Conservation (phyloP, 176 grass and related monocot species). For the Calamus simplicifolius region DNA sequence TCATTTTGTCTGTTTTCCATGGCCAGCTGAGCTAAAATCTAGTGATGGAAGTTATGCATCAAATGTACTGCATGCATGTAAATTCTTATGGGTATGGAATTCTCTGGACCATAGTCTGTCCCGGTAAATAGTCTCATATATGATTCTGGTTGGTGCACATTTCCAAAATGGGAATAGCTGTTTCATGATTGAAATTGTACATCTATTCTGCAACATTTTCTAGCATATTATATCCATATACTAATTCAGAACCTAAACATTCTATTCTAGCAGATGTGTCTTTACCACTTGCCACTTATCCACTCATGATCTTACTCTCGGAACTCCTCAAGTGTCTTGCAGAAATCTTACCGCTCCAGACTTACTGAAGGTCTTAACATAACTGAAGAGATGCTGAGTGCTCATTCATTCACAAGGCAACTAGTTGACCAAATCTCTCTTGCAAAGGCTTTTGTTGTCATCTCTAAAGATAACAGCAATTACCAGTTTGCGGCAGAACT, state of each 20-base stretch:
- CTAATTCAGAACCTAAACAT: neutral
- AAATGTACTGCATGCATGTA: too few relatives aligned
- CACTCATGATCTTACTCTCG: neutral
- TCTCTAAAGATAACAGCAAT: slow-evolving; percentile 69
- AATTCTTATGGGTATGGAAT: too few relatives aligned
- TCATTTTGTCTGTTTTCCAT: too few relatives aligned
- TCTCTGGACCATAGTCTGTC: too few relatives aligned
- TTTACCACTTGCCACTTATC: neutral
- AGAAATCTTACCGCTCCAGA: slow-evolving; percentile 56
- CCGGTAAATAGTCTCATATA: too few relatives aligned
- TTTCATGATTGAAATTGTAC: too few relatives aligned
- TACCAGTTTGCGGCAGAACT: slow-evolving; percentile 73
- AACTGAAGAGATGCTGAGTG: slow-evolving; percentile 71
- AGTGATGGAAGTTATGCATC: too few relatives aligned
- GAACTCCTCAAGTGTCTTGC: slow-evolving; percentile 7
- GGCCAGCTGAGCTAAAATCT: too few relatives aligned
- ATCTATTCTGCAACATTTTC: too few relatives aligned
- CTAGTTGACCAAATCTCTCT: slow-evolving; percentile 84
- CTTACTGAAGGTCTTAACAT: slow-evolving; percentile 54
- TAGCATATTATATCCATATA: too few relatives aligned
- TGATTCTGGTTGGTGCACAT: too few relatives aligned
- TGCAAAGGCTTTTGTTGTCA: slow-evolving; percentile 56
- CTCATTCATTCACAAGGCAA: slow-evolving; percentile 65
- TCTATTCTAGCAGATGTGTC: neutral
- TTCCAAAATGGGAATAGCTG: too few relatives aligned